Evolutionary conservation across 306 rosid genomes (phyloP).

Genomic region (Prunus armeniaca): DNA sequence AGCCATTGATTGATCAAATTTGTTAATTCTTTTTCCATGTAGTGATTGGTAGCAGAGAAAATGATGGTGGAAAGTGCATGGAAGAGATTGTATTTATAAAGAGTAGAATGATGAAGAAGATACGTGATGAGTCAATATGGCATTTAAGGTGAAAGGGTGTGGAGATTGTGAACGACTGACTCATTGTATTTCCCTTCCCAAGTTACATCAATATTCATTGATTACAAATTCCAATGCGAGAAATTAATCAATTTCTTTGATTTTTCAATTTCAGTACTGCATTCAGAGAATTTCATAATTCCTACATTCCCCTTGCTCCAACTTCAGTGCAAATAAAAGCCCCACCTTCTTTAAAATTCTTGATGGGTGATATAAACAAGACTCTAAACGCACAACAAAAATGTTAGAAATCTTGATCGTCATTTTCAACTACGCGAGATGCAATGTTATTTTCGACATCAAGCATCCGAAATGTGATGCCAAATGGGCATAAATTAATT

Average conservation of each 20-base stretch:
- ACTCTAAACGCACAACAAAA: too few species aligned
- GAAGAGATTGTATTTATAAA: neutral
- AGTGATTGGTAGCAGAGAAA: neutral
- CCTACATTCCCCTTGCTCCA: too few species aligned
- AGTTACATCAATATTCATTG: too few species aligned
- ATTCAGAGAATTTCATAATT: too few species aligned
- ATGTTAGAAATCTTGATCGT: too few species aligned
- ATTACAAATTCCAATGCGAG: neutral
- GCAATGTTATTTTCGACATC: too few species aligned
- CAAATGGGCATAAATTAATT: too few species aligned
- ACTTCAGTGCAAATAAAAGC: too few species aligned
- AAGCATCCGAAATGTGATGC: too few species aligned
- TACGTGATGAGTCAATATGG: neutral
- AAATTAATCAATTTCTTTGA: neutral
- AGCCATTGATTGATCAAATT: neutral
- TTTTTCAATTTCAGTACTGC: neutral
- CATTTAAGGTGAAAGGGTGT: neutral
- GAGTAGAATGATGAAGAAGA: neutral
- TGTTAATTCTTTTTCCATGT: neutral
- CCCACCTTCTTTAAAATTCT: too few species aligned
- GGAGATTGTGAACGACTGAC: neutral
- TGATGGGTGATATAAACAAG: too few species aligned
- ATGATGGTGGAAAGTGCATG: neutral
- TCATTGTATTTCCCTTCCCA: neutral
- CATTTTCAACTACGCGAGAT: too few species aligned